A percentile compares a stretch with the other conserved stretches of the same genome.
These are phyloP conservation scores for Suillus hirtellus DNA, from an alignment of 768 basidiomycete species.

Conservation along the genomic window DNA sequence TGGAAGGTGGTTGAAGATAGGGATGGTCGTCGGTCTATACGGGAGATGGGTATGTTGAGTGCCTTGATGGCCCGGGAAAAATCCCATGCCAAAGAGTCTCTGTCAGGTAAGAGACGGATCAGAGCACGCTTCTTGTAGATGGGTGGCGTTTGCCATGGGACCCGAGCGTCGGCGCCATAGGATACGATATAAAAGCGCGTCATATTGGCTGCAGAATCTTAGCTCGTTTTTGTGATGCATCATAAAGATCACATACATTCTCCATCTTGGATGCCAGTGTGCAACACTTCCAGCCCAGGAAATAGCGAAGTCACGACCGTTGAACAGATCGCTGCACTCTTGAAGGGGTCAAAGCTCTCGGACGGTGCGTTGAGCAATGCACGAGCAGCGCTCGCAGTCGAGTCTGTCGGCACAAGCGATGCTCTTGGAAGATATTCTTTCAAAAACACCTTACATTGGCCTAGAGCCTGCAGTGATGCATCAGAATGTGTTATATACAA, in stretches of 20 bases:
- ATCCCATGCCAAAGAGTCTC: constrained; percentile 12
- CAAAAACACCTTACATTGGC: constrained; percentile 74
- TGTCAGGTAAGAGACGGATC: constrained; percentile 34
- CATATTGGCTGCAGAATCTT: constrained; percentile 49
- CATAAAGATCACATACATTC: constrained; percentile 15
- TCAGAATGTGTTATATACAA: constrained; percentile 12
- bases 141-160: constrained; percentile 28
- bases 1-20: constrained; percentile 46
- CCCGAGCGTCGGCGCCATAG: constrained; percentile 30
- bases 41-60: constrained; percentile 45
- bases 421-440: constrained; percentile 51
- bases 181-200: constrained; percentile 70
- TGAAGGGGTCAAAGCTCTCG: constrained; percentile 41
- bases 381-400: constrained; percentile 73
- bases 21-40: constrained; percentile 69
- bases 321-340: constrained; percentile 76
- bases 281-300: constrained; percentile 59
- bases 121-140: constrained; percentile 34
- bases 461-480: constrained; percentile 55
- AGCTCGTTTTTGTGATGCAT: constrained; percentile 6
- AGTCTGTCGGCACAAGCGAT: constrained; percentile 55
- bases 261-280: constrained; percentile 63
- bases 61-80: constrained; percentile 30
- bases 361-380: constrained; percentile 30
- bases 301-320: constrained; percentile 60